These are phyloP conservation scores for Neurospora sp. DNA, from an alignment of 495 filamentous ascomycete genomes.

Conservation along the genomic window DNA sequence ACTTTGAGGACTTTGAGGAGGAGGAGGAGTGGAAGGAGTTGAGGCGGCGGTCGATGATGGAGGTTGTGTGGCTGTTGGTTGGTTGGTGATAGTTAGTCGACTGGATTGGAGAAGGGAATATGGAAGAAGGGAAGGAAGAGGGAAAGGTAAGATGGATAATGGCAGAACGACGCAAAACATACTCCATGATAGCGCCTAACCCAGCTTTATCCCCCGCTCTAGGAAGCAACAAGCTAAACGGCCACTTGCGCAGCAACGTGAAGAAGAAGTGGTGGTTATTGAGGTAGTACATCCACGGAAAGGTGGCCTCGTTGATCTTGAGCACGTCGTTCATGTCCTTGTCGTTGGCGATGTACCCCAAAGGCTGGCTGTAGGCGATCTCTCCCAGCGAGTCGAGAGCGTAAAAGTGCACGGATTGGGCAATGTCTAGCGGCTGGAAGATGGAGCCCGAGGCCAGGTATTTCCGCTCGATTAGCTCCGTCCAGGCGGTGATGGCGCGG, in stretches of 20 bases:
- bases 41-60: constrained; percentile 20
- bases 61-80: background rate
- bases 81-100: background rate
- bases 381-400: constrained; percentile 58
- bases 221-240: constrained; percentile 9
- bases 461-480: constrained; percentile 31
- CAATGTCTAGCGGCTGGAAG: constrained; percentile 35
- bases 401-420: constrained; percentile 39
- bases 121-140: background rate
- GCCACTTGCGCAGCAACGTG: constrained; percentile 33
- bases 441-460: constrained; percentile 34
- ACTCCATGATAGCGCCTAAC: constrained; percentile 10
- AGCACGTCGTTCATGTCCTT: constrained; percentile 48
- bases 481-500: constrained; percentile 35
- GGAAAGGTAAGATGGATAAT: background rate
- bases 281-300: constrained; percentile 38
- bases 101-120: too few relatives aligned
- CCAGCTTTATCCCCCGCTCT: constrained; percentile 12
- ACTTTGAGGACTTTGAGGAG: constrained; percentile 8
- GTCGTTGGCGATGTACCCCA: constrained; percentile 52
- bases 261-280: constrained; percentile 46
- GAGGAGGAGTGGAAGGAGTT: background rate
- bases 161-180: background rate
- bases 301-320: constrained; percentile 37
- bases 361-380: constrained; percentile 50